Evolutionary conservation across 257 asterid species (phyloP).

Genomic region (Nicotiana tabacum): DNA sequence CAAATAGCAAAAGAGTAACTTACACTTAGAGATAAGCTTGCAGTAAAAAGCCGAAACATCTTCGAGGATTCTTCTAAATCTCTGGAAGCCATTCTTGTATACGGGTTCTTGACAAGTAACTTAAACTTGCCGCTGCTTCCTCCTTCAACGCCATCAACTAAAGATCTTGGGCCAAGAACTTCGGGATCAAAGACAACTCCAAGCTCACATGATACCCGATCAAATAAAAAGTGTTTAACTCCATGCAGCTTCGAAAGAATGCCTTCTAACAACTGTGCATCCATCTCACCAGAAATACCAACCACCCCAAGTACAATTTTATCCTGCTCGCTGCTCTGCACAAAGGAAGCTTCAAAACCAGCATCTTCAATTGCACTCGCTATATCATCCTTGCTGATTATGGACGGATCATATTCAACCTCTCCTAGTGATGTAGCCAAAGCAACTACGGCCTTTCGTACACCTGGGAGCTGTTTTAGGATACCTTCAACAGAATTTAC

Average conservation of each 20-base stretch:
- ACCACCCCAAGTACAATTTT: conserved; percentile 61
- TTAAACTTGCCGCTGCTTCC: conserved; percentile 63
- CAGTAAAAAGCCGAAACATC: conserved; percentile 77
- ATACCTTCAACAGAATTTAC: conserved; percentile 96
- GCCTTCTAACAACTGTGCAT: conserved; percentile 65
- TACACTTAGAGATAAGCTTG: conserved; percentile 86
- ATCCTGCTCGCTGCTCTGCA: conserved; percentile 89
- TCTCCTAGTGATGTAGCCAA: conserved; percentile 90
- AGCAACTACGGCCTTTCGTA: conserved; percentile 78
- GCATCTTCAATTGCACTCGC: conserved; percentile 88
- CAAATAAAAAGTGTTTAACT: conserved; percentile 58
- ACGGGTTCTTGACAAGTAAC: conserved; percentile 72
- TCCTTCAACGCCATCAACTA: conserved; percentile 72
- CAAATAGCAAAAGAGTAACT: conserved; percentile 25
- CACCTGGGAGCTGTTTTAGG: conserved; percentile 68
- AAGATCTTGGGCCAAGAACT: conserved; percentile 75
- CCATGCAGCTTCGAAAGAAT: conserved; percentile 65
- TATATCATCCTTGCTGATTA: conserved; percentile 68
- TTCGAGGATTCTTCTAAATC: conserved; percentile 79
- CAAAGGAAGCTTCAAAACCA: conserved; percentile 94
- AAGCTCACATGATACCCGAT: conserved; percentile 46
- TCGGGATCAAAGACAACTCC: conserved; percentile 89
- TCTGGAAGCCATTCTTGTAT: conserved; percentile 82
- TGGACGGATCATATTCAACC: conserved; percentile 78
- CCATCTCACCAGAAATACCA: conserved; percentile 64